These are phyloP conservation scores for Aciculoconidium aculeatum DNA, from an alignment of 805 yeast species.

Conservation along the genomic window DNA sequence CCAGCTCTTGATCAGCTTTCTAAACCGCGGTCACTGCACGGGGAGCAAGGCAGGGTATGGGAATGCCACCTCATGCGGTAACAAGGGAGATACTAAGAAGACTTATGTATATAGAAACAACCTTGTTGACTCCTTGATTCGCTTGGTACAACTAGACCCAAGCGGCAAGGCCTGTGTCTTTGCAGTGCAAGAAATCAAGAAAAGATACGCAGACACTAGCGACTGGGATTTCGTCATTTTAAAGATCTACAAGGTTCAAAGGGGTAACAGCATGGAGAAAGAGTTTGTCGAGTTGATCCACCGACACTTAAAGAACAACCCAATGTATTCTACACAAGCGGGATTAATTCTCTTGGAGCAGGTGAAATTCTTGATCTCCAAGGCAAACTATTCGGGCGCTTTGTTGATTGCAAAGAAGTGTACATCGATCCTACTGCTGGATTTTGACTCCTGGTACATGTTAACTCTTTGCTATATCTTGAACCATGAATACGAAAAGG, in stretches of 20 bases:
- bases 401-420: conserved; percentile 52
- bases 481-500: conserved; percentile 48
- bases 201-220: conserved; percentile 9
- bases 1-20: conserved; percentile 34
- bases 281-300: conserved; percentile 20
- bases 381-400: conserved; percentile 51
- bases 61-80: conserved; percentile 24
- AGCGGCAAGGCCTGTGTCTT: conserved; percentile 20
- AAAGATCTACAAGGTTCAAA: conserved; percentile 18
- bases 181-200: conserved; percentile 35
- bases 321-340: conserved; percentile 37
- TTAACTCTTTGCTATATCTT: conserved; percentile 57
- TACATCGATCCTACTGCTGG: conserved; percentile 66
- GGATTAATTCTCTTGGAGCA: conserved; percentile 58
- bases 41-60: conserved; percentile 40
- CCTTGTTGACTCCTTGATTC: conserved; percentile 45
- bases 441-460: conserved; percentile 66
- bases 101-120: conserved; percentile 41
- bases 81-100: conserved; percentile 15
- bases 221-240: conserved; percentile 22
- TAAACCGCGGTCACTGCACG: conserved; percentile 42
- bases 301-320: conserved; percentile 8
- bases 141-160: conserved; percentile 37
- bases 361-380: conserved; percentile 54
- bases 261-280: conserved; percentile 16